phyloP scores from a whole-genome alignment of 1,284 basidiomycete genomes.

The Trametes pubescens region DNA sequence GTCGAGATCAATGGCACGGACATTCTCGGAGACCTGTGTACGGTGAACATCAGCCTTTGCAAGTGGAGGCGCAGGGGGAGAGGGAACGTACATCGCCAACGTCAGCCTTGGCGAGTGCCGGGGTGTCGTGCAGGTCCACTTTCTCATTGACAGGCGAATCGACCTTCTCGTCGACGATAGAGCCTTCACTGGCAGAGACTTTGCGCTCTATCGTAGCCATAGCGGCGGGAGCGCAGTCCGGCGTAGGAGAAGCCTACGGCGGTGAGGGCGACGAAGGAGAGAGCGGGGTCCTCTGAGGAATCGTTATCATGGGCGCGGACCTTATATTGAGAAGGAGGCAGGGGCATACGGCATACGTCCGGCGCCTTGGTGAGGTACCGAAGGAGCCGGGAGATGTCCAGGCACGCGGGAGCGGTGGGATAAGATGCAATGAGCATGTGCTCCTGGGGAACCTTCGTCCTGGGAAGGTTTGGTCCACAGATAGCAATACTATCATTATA shows the following conservation, averaged over 20 bases:
- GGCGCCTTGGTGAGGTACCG: neutral
- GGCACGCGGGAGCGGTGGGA: constrained; percentile 5
- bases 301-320: neutral
- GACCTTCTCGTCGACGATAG: constrained; percentile 25
- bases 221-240: neutral
- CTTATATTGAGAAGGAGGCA: constrained; percentile 13
- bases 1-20: constrained; percentile 48
- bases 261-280: constrained; percentile 4
- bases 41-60: neutral
- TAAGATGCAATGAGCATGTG: constrained; percentile 4
- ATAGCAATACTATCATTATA: constrained; percentile 5
- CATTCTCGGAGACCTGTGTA: constrained; percentile 47
- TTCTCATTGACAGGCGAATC: constrained; percentile 32
- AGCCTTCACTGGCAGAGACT: constrained; percentile 13
- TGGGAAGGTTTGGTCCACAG: constrained; percentile 3
- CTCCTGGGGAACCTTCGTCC: constrained; percentile 9
- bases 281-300: neutral
- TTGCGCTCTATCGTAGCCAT: constrained; percentile 28
- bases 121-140: constrained; percentile 10
- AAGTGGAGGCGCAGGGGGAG: neutral
- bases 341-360: neutral
- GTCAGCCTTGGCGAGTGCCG: constrained; percentile 13
- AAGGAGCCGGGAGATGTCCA: neutral
- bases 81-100: constrained; percentile 29
- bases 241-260: constrained; percentile 7